Conservation (phyloP, 352 stramenopile species). For the Pythium aristosporum region DNA sequence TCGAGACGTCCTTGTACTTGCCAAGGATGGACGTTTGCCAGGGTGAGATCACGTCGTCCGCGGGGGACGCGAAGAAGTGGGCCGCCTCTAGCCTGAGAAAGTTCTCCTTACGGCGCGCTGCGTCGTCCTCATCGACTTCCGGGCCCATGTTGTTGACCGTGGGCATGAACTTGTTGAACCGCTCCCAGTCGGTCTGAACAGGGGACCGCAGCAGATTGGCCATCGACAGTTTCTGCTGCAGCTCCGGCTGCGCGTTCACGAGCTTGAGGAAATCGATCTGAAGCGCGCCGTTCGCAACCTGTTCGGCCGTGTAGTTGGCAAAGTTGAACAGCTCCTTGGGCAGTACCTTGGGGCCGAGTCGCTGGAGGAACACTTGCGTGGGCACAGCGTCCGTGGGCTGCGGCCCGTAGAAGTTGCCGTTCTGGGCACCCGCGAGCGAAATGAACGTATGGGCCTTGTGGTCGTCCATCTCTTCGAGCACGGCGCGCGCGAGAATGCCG, state of each 20-base stretch:
- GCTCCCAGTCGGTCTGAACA: neutral
- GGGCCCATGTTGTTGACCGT: conserved; percentile 28
- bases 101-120: conserved; percentile 36
- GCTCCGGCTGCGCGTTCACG: conserved; percentile 27
- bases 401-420: conserved; percentile 53
- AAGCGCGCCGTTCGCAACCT: conserved; percentile 30
- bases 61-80: conserved; percentile 37
- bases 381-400: conserved; percentile 34
- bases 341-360: conserved; percentile 30
- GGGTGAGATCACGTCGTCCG: conserved; percentile 37
- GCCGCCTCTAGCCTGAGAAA: conserved; percentile 25
- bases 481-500: conserved; percentile 37
- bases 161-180: conserved; percentile 37
- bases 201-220: conserved; percentile 42
- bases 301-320: conserved; percentile 26
- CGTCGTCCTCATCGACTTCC: neutral
- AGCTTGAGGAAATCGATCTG: conserved; percentile 38
- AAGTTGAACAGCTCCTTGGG: conserved; percentile 36
- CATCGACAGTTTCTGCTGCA: conserved; percentile 43
- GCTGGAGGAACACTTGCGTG: conserved; percentile 35
- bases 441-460: conserved; percentile 47
- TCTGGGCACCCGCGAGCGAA: conserved; percentile 45
- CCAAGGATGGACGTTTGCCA: conserved; percentile 38
- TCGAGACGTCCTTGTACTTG: conserved; percentile 36
- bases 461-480: conserved; percentile 58